Conservation (phyloP, 371 early-diverging fungal genomes). For the Apophysomyces elegans region DNA sequence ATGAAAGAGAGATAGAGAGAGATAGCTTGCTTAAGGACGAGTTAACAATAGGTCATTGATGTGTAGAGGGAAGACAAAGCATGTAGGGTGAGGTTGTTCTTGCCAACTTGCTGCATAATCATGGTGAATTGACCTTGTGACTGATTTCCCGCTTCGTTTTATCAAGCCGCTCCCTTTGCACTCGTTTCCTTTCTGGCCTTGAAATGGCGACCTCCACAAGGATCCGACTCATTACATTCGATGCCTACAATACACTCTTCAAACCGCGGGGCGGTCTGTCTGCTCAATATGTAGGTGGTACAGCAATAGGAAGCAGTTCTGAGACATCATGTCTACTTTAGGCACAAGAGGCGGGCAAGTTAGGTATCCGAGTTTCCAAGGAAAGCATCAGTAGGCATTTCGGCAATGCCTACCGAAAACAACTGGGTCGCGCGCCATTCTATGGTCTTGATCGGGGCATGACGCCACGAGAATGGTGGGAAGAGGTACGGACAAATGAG, state of each 20-base stretch:
- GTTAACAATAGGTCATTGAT: too few species aligned
- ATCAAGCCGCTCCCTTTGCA: not conserved
- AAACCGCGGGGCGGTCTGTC: constrained; percentile 39
- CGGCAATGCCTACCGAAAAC: constrained; percentile 16
- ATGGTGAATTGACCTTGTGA: too few species aligned
- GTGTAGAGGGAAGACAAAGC: too few species aligned
- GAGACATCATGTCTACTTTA: not conserved
- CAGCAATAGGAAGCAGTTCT: not conserved
- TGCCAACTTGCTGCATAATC: too few species aligned
- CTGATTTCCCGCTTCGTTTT: too few species aligned
- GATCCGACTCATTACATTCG: constrained; percentile 34
- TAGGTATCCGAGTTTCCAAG: constrained; percentile 17
- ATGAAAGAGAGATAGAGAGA: too few species aligned
- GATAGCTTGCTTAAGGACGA: too few species aligned
- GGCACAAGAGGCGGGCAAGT: constrained; percentile 15
- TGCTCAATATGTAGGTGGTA: constrained; percentile 39
- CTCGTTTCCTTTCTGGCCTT: not conserved
- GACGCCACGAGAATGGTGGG: constrained; percentile 23
- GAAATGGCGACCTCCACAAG: constrained; percentile 4
- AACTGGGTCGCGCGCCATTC: constrained; percentile 17
- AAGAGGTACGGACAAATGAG: constrained; percentile 9
- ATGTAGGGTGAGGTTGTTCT: too few species aligned
- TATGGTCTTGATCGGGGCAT: constrained; percentile 22
- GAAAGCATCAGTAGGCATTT: constrained; percentile 15
- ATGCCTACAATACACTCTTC: constrained; percentile 38